Conservation (phyloP, 306 rosid species). For the Ceratonia siliqua region DNA sequence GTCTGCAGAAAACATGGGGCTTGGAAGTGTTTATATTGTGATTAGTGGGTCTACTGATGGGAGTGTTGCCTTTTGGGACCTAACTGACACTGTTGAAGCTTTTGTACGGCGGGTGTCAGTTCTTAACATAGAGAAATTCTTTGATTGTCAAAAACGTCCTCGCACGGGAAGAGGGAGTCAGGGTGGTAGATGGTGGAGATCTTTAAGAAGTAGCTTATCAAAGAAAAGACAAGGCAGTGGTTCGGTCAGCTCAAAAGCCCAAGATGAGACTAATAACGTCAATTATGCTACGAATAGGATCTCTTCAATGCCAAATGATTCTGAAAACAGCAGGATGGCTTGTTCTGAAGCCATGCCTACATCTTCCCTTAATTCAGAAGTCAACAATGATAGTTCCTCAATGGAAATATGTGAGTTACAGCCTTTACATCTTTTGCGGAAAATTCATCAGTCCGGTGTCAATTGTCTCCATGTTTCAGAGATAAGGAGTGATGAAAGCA, state of each 20-base stretch:
- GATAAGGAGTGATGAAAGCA: conserved; percentile 43
- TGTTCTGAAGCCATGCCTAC: conserved; percentile 43
- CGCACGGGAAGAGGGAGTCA: conserved; percentile 97
- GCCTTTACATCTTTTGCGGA: conserved; percentile 55
- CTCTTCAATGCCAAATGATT: conserved; percentile 40
- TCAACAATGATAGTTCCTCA: conserved; percentile 41
- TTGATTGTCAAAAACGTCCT: conserved; percentile 86
- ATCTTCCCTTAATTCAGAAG: conserved; percentile 40
- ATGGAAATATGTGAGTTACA: conserved; percentile 62
- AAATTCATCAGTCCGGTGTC: conserved; percentile 89
- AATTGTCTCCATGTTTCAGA: conserved; percentile 88
- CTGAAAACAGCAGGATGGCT: conserved; percentile 34
- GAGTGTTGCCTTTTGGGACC: conserved; percentile 88
- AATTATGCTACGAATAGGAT: conserved; percentile 33
- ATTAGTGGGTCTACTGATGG: conserved; percentile 97
- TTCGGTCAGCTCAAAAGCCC: conserved; percentile 35
- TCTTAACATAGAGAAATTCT: conserved; percentile 53
- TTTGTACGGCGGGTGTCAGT: conserved; percentile 64
- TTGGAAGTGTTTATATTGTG: conserved; percentile 57
- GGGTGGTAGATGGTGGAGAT: conserved; percentile 96
- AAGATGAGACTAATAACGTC: conserved; percentile 31
- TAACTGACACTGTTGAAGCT: conserved; percentile 66
- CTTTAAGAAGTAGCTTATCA: conserved; percentile 50
- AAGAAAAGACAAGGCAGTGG: conserved; percentile 40
- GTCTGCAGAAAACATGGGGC: conserved; percentile 49